phyloP scores from a whole-genome alignment of 2,329 filamentous ascomycete genomes.

The Sphaerulina musiva region DNA sequence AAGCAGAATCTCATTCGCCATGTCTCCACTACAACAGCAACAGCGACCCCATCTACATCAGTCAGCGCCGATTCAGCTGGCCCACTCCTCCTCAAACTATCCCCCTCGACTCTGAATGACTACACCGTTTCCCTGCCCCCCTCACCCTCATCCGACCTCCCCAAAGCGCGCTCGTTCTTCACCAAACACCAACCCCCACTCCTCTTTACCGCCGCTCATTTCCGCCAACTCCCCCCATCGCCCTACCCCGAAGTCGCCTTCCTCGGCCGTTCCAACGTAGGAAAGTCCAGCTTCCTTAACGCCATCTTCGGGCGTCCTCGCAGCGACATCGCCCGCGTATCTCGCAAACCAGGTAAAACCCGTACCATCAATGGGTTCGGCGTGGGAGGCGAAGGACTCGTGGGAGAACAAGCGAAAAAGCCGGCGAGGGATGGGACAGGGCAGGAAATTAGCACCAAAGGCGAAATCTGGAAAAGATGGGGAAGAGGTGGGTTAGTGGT shows the following conservation, averaged over 20 bases:
- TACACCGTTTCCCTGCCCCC: slow-evolving; percentile 32
- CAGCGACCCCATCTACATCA: not conserved
- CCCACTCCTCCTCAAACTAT: slow-evolving; percentile 27
- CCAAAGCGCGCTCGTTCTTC: slow-evolving; percentile 43
- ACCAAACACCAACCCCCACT: slow-evolving; percentile 45
- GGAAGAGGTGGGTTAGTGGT: slow-evolving; percentile 48
- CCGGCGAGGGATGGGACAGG: slow-evolving; percentile 18
- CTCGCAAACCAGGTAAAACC: slow-evolving; percentile 55
- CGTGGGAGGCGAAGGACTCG: slow-evolving; percentile 39
- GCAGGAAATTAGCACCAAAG: slow-evolving; percentile 36
- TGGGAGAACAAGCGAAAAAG: slow-evolving; percentile 12
- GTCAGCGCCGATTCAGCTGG: slow-evolving; percentile 1
- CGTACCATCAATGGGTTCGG: slow-evolving; percentile 61
- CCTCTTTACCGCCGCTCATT: slow-evolving; percentile 55
- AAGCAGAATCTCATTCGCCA: slow-evolving; percentile 2
- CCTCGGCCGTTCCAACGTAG: slow-evolving; percentile 63
- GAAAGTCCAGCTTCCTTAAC: slow-evolving; percentile 62
- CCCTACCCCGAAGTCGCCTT: slow-evolving; percentile 58
- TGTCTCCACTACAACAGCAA: not conserved
- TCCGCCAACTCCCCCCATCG: slow-evolving; percentile 52
- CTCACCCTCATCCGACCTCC: slow-evolving; percentile 32
- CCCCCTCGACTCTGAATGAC: slow-evolving; percentile 29
- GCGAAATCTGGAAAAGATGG: slow-evolving; percentile 23
- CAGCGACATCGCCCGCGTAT: slow-evolving; percentile 48
- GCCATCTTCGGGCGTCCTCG: slow-evolving; percentile 47